Base-by-base conservation (phyloP, 2,329 filamentous ascomycete species). In the Rhynchosporium secalis region DNA sequence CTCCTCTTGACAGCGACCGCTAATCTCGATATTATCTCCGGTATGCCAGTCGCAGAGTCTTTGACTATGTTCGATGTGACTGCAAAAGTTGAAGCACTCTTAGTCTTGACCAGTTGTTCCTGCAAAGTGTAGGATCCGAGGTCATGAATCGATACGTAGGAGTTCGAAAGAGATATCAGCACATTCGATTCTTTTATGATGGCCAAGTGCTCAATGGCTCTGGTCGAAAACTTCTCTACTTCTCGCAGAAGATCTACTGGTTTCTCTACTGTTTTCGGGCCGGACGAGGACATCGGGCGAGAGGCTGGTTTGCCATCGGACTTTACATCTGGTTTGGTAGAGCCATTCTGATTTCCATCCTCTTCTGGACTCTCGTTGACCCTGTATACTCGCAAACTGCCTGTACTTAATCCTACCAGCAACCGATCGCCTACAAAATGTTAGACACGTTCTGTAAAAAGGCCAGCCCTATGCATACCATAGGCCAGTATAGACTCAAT, bases 51-150 rank as follows among this genome's bases (percentile, higher is more conserved):
- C 56, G 86, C 85, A 5, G 87, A 79, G 75, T 99, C 95, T 75
- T 95, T 94, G 69, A 96, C 89, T 60, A 98, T 96, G 75, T 98
- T 96, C 66, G 92, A 96, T 1, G 93, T 97, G 48, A 96, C 91
- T 1, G 94, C 92, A 75, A 99, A 98, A 48, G 88, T 88, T 2
- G 88, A 88, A 13, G 95, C 94, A 69, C 95, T 95, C 77, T 91
- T 95, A 12, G 93, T 96, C 73, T 89, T 88, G 57, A 86, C 79
- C 48, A 99, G 75, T 65, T 86, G 89, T 75, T 96, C 90, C 72
- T 94, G 85, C 62, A 93, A 82, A 67, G 89, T 83, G 76, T 96
- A 97, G 36, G 86, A 91, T 67, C 94, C 87, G 28, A 96, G 81
- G 75, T 99, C 93, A 78, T 99, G 88, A 40, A 98, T 86, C 28